Conservation (phyloP, 331 rosid genomes). For the Pyracantha coccinea region DNA sequence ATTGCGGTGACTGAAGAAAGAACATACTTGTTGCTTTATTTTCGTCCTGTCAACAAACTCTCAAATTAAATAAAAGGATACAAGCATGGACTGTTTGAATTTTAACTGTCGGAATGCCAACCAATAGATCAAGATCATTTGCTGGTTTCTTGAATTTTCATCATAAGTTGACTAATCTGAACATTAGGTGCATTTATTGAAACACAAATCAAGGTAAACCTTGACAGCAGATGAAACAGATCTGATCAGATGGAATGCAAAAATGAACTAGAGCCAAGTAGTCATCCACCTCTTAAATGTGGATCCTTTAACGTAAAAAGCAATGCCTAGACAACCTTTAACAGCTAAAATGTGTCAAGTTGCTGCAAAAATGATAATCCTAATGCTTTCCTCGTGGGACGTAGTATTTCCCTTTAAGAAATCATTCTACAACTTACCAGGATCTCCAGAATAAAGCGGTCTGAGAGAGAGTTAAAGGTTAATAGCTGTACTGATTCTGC, state of each 20-base stretch:
- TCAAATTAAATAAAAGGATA: not conserved
- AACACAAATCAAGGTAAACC: not conserved
- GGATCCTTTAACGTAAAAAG: not conserved
- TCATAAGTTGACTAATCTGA: constrained; percentile 32
- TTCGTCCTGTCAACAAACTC: constrained; percentile 53
- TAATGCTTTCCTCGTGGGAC: not conserved
- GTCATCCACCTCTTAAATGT: not conserved
- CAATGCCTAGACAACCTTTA: not conserved
- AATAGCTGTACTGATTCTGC: constrained; percentile 57
- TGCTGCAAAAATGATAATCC: not conserved
- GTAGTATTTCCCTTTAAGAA: not conserved
- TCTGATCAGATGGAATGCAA: not conserved
- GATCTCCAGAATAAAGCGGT: constrained; percentile 75
- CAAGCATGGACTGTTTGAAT: not conserved
- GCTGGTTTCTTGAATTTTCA: constrained; percentile 41
- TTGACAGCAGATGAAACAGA: not conserved
- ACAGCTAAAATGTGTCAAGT: not conserved
- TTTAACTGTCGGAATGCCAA: constrained; percentile 17
- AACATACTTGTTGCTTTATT: constrained; percentile 43
- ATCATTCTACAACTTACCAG: constrained; percentile 37
- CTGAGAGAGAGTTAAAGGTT: constrained; percentile 67
- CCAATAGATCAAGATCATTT: constrained; percentile 52
- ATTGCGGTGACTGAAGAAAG: constrained; percentile 52
- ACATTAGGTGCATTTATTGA: constrained; percentile 4
- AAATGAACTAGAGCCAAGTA: not conserved